Percentiles rank a stretch among this genome's conserved stretches.
phyloP scores from a whole-genome alignment of 495 filamentous ascomycete genomes.

The Xylaria intraflava region DNA sequence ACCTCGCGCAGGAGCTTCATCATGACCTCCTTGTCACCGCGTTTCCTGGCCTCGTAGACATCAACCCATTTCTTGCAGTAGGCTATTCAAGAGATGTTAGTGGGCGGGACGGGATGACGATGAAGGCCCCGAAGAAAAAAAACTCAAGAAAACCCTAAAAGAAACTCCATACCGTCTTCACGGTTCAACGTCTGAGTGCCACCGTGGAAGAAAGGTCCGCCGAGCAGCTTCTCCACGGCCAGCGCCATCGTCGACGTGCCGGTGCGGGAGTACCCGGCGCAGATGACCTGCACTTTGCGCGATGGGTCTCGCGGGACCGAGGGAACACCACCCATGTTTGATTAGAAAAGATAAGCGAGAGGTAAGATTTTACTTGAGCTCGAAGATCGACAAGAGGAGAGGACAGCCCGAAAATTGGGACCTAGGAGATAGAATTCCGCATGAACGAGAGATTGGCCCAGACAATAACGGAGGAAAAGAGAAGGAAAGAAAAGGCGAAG shows the following conservation, averaged over 20 bases:
- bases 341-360: not conserved
- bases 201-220: conserved; percentile 25
- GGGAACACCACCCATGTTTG: conserved; percentile 14
- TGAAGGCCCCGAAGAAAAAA: not conserved
- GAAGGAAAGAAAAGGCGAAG: too few relatives aligned
- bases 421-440: too few relatives aligned
- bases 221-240: conserved; percentile 34
- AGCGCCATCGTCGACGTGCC: conserved; percentile 41
- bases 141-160: not conserved
- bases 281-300: conserved; percentile 35
- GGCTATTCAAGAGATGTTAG: not conserved
- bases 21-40: conserved; percentile 7
- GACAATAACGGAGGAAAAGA: too few relatives aligned
- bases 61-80: conserved; percentile 17
- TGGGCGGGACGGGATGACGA: not conserved
- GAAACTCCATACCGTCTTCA: conserved; percentile 13
- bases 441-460: too few relatives aligned
- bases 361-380: not conserved
- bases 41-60: conserved; percentile 7
- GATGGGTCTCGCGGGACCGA: conserved; percentile 18
- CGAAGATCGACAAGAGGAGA: too few relatives aligned
- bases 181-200: conserved; percentile 18
- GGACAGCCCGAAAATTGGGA: too few relatives aligned
- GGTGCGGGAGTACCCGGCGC: conserved; percentile 40
- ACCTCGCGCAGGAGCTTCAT: conserved; percentile 7